A percentile compares a stretch with the other conserved stretches of the same genome.
phyloP scores from a whole-genome alignment of 2,329 filamentous ascomycete species.

The Monosporascus sp. region DNA sequence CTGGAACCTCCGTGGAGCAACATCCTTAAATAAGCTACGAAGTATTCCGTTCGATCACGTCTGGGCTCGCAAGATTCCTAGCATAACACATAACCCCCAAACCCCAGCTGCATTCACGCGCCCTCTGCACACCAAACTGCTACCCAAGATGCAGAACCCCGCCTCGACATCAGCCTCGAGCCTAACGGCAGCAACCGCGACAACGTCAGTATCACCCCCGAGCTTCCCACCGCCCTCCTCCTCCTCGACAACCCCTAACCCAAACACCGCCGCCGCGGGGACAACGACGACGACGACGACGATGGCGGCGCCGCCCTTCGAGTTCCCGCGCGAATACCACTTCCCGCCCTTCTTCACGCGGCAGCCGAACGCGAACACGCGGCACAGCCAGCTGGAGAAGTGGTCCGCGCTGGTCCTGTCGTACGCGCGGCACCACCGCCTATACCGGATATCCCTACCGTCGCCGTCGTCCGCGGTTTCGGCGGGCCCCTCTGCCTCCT shows the following conservation, averaged over 20 bases:
- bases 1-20: too few relatives aligned
- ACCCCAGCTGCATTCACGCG: too few relatives aligned
- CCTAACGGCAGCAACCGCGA: background rate
- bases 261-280: constrained; percentile 1
- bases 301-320: constrained; percentile 31
- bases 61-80: too few relatives aligned
- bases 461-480: constrained; percentile 27
- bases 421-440: constrained; percentile 73
- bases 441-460: constrained; percentile 70
- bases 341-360: constrained; percentile 85
- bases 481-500: constrained; percentile 30
- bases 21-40: too few relatives aligned
- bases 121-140: too few relatives aligned
- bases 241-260: background rate
- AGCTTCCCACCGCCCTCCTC: background rate
- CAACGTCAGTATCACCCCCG: background rate
- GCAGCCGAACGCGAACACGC: constrained; percentile 69
- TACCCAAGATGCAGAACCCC: background rate
- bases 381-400: constrained; percentile 70
- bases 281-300: constrained; percentile 1
- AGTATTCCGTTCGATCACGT: too few relatives aligned
- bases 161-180: background rate
- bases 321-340: constrained; percentile 60
- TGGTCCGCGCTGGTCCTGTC: constrained; percentile 82
- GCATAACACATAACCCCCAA: too few relatives aligned